Percentiles rank a stretch among this genome's conserved stretches.
phyloP scores from a whole-genome alignment of 768 basidiomycete genomes.

The Mrakia gelida region DNA sequence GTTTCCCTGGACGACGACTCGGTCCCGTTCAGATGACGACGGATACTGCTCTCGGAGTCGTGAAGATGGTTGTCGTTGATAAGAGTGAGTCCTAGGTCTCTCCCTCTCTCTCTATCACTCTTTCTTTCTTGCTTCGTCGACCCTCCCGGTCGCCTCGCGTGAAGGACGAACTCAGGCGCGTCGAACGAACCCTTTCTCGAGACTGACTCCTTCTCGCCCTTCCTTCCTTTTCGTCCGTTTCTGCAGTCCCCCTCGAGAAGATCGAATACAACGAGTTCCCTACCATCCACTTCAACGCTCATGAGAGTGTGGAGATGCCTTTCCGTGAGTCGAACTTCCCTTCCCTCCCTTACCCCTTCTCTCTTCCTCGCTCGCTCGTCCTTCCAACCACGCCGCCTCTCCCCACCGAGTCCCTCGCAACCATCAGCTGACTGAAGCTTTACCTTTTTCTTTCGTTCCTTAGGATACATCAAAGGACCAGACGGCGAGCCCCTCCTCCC shows the following conservation, averaged over 20 bases:
- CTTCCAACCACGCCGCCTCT: too few relatives aligned
- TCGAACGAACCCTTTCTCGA: neutral
- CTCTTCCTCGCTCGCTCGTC: neutral
- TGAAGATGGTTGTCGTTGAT: slow-evolving; percentile 74
- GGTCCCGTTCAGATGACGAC: slow-evolving; percentile 96
- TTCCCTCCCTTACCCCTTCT: neutral
- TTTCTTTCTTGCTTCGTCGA: neutral
- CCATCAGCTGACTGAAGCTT: too few relatives aligned
- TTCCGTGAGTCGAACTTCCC: slow-evolving; percentile 60
- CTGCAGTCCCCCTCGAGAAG: slow-evolving; percentile 58
- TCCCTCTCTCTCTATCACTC: too few relatives aligned
- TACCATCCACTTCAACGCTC: slow-evolving; percentile 77
- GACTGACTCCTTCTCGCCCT: neutral
- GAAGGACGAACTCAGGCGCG: too few relatives aligned
- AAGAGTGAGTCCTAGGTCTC: slow-evolving; percentile 50
- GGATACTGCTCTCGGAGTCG: slow-evolving; percentile 90
- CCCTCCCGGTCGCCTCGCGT: too few relatives aligned
- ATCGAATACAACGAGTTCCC: slow-evolving; percentile 67
- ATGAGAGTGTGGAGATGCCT: slow-evolving; percentile 96
- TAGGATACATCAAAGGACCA: slow-evolving; percentile 52
- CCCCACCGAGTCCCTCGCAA: too few relatives aligned
- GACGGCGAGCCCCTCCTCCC: slow-evolving; percentile 69
- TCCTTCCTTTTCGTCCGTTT: neutral
- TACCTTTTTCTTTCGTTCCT: too few relatives aligned
- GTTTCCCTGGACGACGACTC: slow-evolving; percentile 80